These are phyloP conservation scores for Aureococcus anophagefferens DNA, from an alignment of 108 stramenopile genomes.

Conservation along the genomic window DNA sequence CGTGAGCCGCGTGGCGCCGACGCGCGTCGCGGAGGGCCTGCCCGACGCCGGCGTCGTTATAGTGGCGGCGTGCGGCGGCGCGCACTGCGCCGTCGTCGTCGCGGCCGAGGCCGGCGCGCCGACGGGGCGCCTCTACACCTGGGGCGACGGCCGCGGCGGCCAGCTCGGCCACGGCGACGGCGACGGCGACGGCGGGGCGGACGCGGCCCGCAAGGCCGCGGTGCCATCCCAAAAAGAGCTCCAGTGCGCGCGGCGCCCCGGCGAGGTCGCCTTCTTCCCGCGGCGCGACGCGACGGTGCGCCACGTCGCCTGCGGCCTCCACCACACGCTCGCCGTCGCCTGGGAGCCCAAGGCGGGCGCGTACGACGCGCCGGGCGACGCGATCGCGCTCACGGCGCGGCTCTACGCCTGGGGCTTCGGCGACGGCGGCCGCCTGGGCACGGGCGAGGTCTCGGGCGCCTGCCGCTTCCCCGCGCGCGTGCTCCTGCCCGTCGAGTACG, in stretches of 20 bases:
- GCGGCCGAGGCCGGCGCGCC: neutral
- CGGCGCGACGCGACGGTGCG: neutral
- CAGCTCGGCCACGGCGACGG: neutral
- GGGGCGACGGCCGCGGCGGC: neutral
- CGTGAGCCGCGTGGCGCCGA: neutral
- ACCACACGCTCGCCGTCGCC: slow-evolving; percentile 11
- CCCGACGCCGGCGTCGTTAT: neutral
- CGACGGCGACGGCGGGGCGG: neutral
- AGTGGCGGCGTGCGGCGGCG: slow-evolving; percentile 6
- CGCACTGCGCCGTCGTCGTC: slow-evolving; percentile 5
- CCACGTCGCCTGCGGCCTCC: slow-evolving; percentile 8
- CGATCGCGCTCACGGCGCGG: neutral
- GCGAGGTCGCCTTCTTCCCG: neutral
- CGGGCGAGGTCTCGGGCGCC: slow-evolving; percentile 3
- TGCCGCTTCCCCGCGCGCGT: neutral
- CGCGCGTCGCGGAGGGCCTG: neutral
- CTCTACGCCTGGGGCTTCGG: slow-evolving; percentile 17
- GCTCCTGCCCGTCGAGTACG: neutral
- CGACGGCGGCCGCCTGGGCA: slow-evolving; percentile 19
- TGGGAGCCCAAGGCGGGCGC: neutral
- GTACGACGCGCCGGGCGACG: too few relatives aligned
- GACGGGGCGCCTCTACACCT: neutral
- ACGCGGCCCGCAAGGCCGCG: neutral
- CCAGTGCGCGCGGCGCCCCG: neutral
- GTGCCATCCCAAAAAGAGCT: too few relatives aligned